Conservation (phyloP, 1,284 basidiomycete genomes). For the Pseudozyma tsukubaensis region DNA sequence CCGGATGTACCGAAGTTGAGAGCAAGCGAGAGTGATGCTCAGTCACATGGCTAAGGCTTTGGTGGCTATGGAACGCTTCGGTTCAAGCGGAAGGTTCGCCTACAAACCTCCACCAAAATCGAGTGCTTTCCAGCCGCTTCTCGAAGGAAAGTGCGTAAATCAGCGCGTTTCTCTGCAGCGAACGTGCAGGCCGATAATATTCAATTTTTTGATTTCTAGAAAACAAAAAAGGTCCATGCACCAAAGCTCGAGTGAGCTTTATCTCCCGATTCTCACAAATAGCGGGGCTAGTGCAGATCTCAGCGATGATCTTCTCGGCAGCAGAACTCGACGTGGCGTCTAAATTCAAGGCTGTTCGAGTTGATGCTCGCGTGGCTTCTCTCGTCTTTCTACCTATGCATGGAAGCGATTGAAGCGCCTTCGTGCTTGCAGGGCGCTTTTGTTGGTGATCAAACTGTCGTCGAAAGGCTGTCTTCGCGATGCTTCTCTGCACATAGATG, state of each 20-base stretch:
- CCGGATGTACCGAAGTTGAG: background rate
- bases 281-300: background rate
- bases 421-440: too few species aligned
- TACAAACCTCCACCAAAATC: constrained; percentile 36
- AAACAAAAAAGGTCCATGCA: too few species aligned
- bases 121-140: constrained; percentile 42
- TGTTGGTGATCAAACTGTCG: too few species aligned
- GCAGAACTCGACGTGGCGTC: too few species aligned
- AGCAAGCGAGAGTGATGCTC: too few species aligned
- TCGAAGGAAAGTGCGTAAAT: constrained; percentile 10
- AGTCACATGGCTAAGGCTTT: constrained; percentile 1
- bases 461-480: too few species aligned
- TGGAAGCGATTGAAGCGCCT: too few species aligned
- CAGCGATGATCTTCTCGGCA: too few species aligned
- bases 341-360: too few species aligned
- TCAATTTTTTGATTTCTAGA: background rate
- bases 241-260: background rate
- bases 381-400: too few species aligned
- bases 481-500: background rate
- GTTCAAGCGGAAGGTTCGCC: constrained; percentile 4
- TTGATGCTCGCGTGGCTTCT: too few species aligned
- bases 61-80: constrained; percentile 2
- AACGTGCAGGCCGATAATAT: too few species aligned
- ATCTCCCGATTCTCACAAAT: constrained; percentile 4
- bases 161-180: background rate